These are phyloP conservation scores for Xylaria acuta DNA, from an alignment of 495 filamentous ascomycete species.

Conservation along the genomic window DNA sequence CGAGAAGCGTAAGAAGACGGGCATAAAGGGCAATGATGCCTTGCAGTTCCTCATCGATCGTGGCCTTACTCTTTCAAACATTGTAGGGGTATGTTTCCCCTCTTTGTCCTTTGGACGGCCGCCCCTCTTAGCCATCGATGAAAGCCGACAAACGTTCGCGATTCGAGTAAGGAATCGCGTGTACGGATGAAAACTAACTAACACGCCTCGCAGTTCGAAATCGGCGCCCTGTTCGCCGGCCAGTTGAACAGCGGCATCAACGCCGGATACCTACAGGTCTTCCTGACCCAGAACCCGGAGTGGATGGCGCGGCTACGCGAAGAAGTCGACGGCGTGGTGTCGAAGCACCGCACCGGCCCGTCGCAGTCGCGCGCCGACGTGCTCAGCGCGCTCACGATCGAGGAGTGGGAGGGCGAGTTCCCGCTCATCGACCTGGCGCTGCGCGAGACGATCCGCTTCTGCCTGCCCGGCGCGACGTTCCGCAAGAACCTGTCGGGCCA, in stretches of 20 bases:
- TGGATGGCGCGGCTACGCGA: constrained; percentile 48
- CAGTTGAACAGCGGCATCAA: constrained; percentile 54
- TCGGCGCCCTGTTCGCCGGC: constrained; percentile 46
- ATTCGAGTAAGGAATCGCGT: neutral
- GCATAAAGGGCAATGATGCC: constrained; percentile 48
- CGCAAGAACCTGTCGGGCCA: constrained; percentile 47
- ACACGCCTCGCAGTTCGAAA: constrained; percentile 40
- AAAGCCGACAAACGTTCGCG: too few relatives aligned
- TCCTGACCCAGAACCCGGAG: constrained; percentile 45
- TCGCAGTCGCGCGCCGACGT: constrained; percentile 46
- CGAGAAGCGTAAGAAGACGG: constrained; percentile 45
- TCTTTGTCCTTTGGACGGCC: neutral
- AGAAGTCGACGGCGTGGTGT: constrained; percentile 49
- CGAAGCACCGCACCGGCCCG: constrained; percentile 40
- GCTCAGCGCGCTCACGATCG: constrained; percentile 46
- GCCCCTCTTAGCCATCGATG: neutral
- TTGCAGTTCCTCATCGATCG: constrained; percentile 54
- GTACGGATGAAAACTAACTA: neutral
- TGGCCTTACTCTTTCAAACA: constrained; percentile 41
- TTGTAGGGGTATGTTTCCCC: constrained; percentile 37
- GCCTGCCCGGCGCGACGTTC: constrained; percentile 39
- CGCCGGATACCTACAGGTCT: constrained; percentile 47
- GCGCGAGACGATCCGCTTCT: constrained; percentile 52
- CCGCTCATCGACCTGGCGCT: constrained; percentile 52
- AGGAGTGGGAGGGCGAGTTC: constrained; percentile 56